Evolutionary conservation across 2,329 filamentous ascomycete genomes (phyloP).

Genomic region (Fusarium armeniacum): DNA sequence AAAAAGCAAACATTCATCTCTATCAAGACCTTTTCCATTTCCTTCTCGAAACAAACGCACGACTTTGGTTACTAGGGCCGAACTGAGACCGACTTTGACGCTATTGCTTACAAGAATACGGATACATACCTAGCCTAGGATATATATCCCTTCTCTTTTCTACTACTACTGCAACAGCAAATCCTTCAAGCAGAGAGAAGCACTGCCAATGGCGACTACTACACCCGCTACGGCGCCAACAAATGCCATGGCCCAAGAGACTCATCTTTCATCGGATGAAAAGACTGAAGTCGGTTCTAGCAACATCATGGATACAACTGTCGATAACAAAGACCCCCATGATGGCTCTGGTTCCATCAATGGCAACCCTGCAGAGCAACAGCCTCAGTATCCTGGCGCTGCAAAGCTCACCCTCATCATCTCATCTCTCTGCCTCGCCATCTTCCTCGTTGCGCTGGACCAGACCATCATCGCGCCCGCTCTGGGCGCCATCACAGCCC

Average conservation of each 20-base stretch:
- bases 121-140: constrained; percentile 1
- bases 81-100: constrained; percentile 2
- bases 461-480: constrained; percentile 68
- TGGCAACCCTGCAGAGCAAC: background rate
- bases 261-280: constrained; percentile 50
- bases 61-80: constrained; percentile 2
- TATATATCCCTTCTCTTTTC: background rate
- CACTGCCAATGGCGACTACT: constrained; percentile 32
- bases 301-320: constrained; percentile 38
- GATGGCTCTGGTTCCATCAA: constrained; percentile 20
- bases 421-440: constrained; percentile 59
- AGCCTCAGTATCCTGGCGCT: constrained; percentile 57
- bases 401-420: constrained; percentile 60
- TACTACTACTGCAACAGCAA: background rate
- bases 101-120: background rate
- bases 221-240: constrained; percentile 35
- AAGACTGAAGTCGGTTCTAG: constrained; percentile 52
- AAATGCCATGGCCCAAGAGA: constrained; percentile 40
- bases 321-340: constrained; percentile 36
- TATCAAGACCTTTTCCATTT: background rate
- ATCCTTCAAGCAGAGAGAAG: background rate
- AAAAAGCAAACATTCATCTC: constrained; percentile 14
- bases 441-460: constrained; percentile 66
- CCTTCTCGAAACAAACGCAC: constrained; percentile 10
- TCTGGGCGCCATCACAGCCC: constrained; percentile 64